Percentiles rank a stretch among this genome's conserved stretches.
Conservation (phyloP, 805 yeast genomes). For the Candida golubevii region DNA sequence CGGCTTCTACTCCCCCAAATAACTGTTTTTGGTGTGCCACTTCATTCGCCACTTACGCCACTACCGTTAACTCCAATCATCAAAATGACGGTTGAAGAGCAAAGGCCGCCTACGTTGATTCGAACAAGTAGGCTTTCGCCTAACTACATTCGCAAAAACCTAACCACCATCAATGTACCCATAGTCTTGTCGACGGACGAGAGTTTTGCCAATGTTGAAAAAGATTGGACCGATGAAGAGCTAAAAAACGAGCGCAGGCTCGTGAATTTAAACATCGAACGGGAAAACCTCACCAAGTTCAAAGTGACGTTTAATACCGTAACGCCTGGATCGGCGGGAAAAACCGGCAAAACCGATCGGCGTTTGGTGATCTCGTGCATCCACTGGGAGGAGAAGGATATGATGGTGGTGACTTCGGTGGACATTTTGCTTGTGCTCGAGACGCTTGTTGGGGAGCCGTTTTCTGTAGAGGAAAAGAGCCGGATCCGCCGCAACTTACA, state of each 20-base stretch:
- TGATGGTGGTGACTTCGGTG: slow-evolving; percentile 58
- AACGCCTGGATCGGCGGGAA: slow-evolving; percentile 33
- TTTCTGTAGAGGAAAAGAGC: slow-evolving; percentile 66
- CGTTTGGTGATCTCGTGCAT: slow-evolving; percentile 54
- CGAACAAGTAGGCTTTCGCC: slow-evolving; percentile 17
- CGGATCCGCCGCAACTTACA: slow-evolving; percentile 65
- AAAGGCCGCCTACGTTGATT: slow-evolving; percentile 6
- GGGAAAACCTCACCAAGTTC: slow-evolving; percentile 19
- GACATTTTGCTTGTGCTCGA: slow-evolving; percentile 58
- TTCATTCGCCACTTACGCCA: background rate
- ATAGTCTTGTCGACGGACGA: slow-evolving; percentile 26
- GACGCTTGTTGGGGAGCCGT: slow-evolving; percentile 48
- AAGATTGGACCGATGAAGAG: slow-evolving; percentile 47
- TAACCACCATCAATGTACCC: slow-evolving; percentile 23
- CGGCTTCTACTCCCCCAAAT: background rate
- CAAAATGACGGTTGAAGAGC: slow-evolving; percentile 1
- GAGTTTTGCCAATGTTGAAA: slow-evolving; percentile 34
- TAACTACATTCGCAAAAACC: slow-evolving; percentile 14
- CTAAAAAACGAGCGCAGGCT: slow-evolving; percentile 40
- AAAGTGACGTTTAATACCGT: slow-evolving; percentile 8
- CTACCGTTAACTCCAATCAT: background rate
- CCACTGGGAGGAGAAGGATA: slow-evolving; percentile 46
- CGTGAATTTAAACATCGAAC: slow-evolving; percentile 39
- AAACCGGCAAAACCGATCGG: slow-evolving; percentile 18
- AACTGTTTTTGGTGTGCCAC: background rate